These are phyloP conservation scores for Phytophthora citricola DNA, from an alignment of 352 stramenopile species.

Conservation along the genomic window DNA sequence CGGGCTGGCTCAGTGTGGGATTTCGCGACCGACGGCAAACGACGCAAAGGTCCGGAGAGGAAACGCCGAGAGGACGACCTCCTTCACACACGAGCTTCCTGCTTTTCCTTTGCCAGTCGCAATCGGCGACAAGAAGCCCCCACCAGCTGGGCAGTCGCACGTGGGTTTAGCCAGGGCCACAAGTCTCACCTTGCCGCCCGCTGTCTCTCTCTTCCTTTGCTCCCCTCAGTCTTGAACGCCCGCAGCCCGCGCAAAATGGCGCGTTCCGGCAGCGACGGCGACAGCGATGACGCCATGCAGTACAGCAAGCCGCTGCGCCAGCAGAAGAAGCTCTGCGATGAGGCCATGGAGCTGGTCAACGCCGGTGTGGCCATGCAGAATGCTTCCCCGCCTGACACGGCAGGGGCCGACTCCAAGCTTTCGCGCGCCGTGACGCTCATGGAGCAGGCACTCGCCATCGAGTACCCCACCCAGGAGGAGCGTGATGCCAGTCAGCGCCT, in stretches of 20 bases:
- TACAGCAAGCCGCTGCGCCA: slow-evolving; percentile 64
- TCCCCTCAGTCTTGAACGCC: slow-evolving; percentile 43
- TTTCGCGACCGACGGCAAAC: slow-evolving; percentile 35
- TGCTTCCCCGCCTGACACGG: slow-evolving; percentile 55
- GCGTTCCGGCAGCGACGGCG: slow-evolving; percentile 55
- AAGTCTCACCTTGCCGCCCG: slow-evolving; percentile 7
- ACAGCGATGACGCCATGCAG: slow-evolving; percentile 70
- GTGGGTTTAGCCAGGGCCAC: slow-evolving; percentile 28
- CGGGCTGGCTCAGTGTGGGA: slow-evolving; percentile 28
- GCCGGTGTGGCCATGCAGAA: slow-evolving; percentile 83
- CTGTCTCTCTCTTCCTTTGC: slow-evolving; percentile 26
- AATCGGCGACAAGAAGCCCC: slow-evolving; percentile 38
- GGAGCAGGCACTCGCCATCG: slow-evolving; percentile 77
- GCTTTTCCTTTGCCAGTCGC: slow-evolving; percentile 24
- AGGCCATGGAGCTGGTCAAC: slow-evolving; percentile 86
- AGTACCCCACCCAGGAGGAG: slow-evolving; percentile 78
- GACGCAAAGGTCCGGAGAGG: slow-evolving; percentile 32
- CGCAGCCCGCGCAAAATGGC: slow-evolving; percentile 43
- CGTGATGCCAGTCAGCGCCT: slow-evolving; percentile 71
- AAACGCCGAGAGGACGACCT: slow-evolving; percentile 32
- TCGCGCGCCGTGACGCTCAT: slow-evolving; percentile 77
- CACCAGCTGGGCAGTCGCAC: slow-evolving; percentile 39
- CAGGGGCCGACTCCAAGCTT: slow-evolving; percentile 69
- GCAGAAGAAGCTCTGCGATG: slow-evolving; percentile 84
- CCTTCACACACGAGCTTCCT: slow-evolving; percentile 2